Conservation (phyloP, 305 asterid species). For the Rubia peregrina region DNA sequence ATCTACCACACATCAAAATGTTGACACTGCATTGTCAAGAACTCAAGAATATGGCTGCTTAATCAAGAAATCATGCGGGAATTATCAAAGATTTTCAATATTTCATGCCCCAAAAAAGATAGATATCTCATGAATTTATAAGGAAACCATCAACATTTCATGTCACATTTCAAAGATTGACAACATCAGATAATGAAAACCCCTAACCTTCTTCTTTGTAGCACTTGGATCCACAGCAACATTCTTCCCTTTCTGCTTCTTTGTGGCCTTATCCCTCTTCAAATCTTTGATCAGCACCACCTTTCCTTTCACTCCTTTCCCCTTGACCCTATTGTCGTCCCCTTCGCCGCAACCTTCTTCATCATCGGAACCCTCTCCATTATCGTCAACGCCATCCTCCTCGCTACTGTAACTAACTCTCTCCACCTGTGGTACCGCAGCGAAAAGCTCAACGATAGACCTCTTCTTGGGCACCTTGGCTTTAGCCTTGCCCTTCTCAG, state of each 20-base stretch:
- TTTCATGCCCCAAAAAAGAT: slow-evolving; percentile 40
- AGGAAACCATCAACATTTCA: slow-evolving; percentile 22
- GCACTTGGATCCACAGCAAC: slow-evolving; percentile 21
- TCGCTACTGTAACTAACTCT: slow-evolving; percentile 23
- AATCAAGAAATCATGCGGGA: slow-evolving; percentile 19
- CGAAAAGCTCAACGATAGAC: slow-evolving; percentile 62
- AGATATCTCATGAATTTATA: slow-evolving; percentile 16
- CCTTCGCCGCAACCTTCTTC: slow-evolving; percentile 11
- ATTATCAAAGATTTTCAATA: slow-evolving; percentile 27
- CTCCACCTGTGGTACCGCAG: slow-evolving; percentile 56
- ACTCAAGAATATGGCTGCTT: slow-evolving; percentile 18
- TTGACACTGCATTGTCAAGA: not conserved
- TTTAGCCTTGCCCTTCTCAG: slow-evolving; percentile 13
- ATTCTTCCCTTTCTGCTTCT: slow-evolving; percentile 23
- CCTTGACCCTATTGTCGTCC: slow-evolving; percentile 24
- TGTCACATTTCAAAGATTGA: slow-evolving; percentile 8
- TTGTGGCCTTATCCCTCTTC: slow-evolving; percentile 34
- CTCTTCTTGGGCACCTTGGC: slow-evolving; percentile 54
- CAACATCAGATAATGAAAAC: slow-evolving; percentile 14
- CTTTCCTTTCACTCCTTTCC: slow-evolving; percentile 28
- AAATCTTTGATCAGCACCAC: slow-evolving; percentile 19
- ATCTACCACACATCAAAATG: slow-evolving; percentile 12
- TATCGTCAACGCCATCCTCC: slow-evolving; percentile 16
- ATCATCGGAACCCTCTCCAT: slow-evolving; percentile 1
- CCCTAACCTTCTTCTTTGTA: slow-evolving; percentile 49